Percentiles rank a stretch among this genome's conserved stretches.
phyloP scores from a whole-genome alignment of 1,284 basidiomycete genomes.

The Phlebopus sp. region DNA sequence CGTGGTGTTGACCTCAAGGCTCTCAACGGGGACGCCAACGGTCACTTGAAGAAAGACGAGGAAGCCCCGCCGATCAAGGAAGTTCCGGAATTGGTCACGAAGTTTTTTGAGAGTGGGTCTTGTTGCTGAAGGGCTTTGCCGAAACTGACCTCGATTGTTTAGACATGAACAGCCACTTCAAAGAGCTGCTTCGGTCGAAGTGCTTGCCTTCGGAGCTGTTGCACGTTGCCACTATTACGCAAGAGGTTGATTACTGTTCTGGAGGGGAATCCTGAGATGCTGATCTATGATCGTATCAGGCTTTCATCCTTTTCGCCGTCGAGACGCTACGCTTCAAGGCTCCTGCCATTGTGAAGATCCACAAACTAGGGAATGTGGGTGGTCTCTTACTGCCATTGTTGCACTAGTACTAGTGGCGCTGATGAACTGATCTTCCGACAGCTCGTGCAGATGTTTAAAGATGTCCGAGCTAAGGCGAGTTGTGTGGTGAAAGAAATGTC shows the following conservation, averaged over 20 bases:
- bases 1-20: conserved; percentile 56
- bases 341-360: conserved; percentile 61
- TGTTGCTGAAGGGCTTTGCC: neutral
- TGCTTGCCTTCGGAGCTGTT: conserved; percentile 49
- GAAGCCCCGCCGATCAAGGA: conserved; percentile 61
- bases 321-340: conserved; percentile 71
- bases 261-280: conserved; percentile 1
- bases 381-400: neutral
- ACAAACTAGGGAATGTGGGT: conserved; percentile 67
- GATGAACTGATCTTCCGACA: conserved; percentile 27
- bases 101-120: conserved; percentile 60
- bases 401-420: neutral
- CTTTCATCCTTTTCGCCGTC: conserved; percentile 61
- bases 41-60: conserved; percentile 62
- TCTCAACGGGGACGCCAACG: conserved; percentile 45
- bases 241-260: conserved; percentile 53
- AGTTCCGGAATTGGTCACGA: conserved; percentile 49
- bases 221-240: conserved; percentile 66
- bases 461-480: conserved; percentile 51
- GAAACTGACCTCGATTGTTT: conserved; percentile 5
- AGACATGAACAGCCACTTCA: conserved; percentile 57
- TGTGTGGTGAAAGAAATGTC: conserved; percentile 58
- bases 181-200: conserved; percentile 37
- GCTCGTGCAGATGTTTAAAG: conserved; percentile 66
- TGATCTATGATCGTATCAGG: conserved; percentile 39